Conservation (phyloP, 345 rosid genomes). For the Citrus unshiu region DNA sequence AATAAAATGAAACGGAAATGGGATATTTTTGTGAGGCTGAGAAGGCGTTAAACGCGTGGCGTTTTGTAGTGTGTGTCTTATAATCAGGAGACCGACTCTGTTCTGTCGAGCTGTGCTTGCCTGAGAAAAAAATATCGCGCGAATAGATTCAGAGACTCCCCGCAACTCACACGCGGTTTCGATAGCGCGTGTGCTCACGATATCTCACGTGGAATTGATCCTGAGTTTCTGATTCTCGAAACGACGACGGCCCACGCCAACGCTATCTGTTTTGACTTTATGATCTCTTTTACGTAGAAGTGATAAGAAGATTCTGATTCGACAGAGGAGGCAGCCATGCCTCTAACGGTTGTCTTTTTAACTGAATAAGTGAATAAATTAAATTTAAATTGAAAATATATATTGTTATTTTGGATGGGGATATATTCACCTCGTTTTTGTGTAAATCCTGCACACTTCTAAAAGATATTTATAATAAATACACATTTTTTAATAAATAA, state of each 20-base stretch:
- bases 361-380: no score
- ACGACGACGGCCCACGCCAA: not conserved
- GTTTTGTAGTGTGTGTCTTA: not conserved
- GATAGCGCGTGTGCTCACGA: not conserved
- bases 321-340: no score
- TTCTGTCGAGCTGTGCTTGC: not conserved
- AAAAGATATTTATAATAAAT: no score
- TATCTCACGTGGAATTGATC: not conserved
- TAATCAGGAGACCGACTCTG: constrained; percentile 13
- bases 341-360: no score
- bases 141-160: not conserved
- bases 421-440: no score
- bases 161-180: not conserved
- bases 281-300: not conserved
- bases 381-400: no score
- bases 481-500: no score
- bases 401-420: no score
- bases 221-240: not conserved
- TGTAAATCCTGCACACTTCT: no score
- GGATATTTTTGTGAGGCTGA: constrained; percentile 13
- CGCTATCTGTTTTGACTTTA: not conserved
- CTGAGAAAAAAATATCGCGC: not conserved
- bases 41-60: constrained; percentile 18
- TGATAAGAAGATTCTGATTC: not conserved
- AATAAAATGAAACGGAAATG: not conserved